Conservation (phyloP, 2,329 filamentous ascomycete species). For the Ophiocordyceps polyrhachis-furcata region DNA sequence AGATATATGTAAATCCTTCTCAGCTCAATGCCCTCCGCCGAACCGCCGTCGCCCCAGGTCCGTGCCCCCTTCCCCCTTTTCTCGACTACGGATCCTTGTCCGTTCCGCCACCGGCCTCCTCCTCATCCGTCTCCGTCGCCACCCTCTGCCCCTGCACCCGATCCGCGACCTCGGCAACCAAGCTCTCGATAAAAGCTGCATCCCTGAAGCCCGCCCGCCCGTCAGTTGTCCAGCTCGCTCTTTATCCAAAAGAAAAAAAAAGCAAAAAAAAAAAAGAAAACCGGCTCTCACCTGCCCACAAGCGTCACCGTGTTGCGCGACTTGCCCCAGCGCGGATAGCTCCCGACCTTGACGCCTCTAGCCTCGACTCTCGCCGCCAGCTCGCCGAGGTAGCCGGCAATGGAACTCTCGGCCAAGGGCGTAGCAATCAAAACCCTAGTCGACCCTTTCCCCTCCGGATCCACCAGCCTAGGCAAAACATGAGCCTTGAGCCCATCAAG, state of each 20-base stretch:
- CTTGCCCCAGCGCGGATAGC: slow-evolving; percentile 86
- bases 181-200: slow-evolving; percentile 54
- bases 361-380: slow-evolving; percentile 55
- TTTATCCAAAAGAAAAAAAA: too few species aligned
- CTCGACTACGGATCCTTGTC: slow-evolving; percentile 1
- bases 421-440: slow-evolving; percentile 70
- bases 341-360: slow-evolving; percentile 79
- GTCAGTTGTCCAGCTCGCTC: too few species aligned
- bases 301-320: slow-evolving; percentile 77
- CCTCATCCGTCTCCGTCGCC: slow-evolving; percentile 50
- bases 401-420: slow-evolving; percentile 66
- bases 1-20: too few species aligned
- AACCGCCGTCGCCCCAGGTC: background rate
- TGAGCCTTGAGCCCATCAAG: slow-evolving; percentile 57
- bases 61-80: background rate
- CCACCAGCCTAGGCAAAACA: slow-evolving; percentile 50
- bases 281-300: slow-evolving; percentile 39
- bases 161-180: slow-evolving; percentile 60
- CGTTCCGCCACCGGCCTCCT: slow-evolving; percentile 16
- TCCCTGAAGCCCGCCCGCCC: too few species aligned
- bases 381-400: slow-evolving; percentile 68
- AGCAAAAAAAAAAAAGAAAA: background rate
- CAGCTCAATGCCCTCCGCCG: too few species aligned
- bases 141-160: slow-evolving; percentile 59
- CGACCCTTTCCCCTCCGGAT: slow-evolving; percentile 68